Base-by-base conservation (phyloP, 75 land plant genomes). In the Larix kaempferi region DNA sequence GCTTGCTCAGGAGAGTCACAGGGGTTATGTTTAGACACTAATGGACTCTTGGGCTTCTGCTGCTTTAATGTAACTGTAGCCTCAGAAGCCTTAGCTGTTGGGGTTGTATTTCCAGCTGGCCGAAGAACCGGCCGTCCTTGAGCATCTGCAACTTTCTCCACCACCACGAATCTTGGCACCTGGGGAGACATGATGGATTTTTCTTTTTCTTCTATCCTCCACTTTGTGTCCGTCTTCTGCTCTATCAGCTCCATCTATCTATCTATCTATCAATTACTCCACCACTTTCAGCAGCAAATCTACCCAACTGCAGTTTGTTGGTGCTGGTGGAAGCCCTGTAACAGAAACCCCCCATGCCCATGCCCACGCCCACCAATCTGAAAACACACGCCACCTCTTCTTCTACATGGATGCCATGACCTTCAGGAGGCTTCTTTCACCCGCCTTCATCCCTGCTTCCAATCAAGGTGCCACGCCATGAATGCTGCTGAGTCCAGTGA, bases 81-180 rank as follows among this genome's bases (percentile, higher is more conserved):
- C 33, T 29, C 49, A 21, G 72, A 44, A 11, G 39, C 29, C 49
- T 17, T 37, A 29, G 21, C 44, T 11, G 72, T 49, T 49, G 54
- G 72, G 11, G 72, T 67, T 21, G 49, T 67, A 39, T 67, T 67
- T n/a, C 72, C 72, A 10, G 72, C 72, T 3, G 72, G 72, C 44
- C 72, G 22, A 6, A 64, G 67, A 33, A 64, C 67, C 67, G 67
- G 67, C 17, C 67, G 39, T 29, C 67, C 54, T 49, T 49, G 54
- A 49, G 54, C 67, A 27, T 29, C 67, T 15, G 17, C 37, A 64
- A 27, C 35, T 33, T 35, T 64, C 67, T 37, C 35, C 19, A 29
- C 26, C 37, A 39, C 49, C 21, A 37, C 22, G 2, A 49, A 49
- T 49, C 54, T 49, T 10, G 54, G 54, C 2, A 10, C 12, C 54